Evolutionary conservation across 331 rosid genomes (phyloP), one percentile per base, ranked within the genome.

Genomic region (Acacia concinna): DNA sequence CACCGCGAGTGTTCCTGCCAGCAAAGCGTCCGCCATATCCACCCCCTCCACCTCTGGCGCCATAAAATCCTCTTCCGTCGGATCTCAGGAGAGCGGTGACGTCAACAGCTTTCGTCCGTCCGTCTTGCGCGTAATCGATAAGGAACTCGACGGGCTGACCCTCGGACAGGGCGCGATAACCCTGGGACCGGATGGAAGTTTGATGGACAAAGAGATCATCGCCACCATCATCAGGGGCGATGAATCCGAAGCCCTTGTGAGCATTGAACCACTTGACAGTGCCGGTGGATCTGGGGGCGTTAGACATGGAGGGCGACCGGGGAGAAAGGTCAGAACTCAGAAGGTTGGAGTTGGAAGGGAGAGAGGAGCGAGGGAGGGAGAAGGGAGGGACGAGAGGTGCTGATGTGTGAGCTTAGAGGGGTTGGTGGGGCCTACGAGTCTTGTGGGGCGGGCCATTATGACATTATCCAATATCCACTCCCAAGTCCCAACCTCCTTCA

Each of bases 171-270:
- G 92, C 87, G 3, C 97, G 90, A 76, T 81, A 91, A 2, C 97
- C 97, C 17, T 83, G 91, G 81, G 93, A 89, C 27, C 72, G 89
- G 84, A 93, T 93, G 28, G 97, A 86, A 30, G 94, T 91, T 81
- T 91, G 91, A 80, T 93, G 98, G 5, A 93, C 97, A 83, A 93
- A 93, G 82, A 93, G 94, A 65, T 93, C 98, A 0, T 87, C 92
- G 43, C 81, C 72, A 9, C 89, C 93, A 2, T 86, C 91, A 20
- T 88, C 84, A 0, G 94, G 91, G 31, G 91, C 85, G 18, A 93
- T 93, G 90, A 93, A 93, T 64, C 98, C 97, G 81, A 89, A 93
- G 10, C 98, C 98, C 64, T 88, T 91, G 68, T 91, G 88, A 0
- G 90, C 86, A 73, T 87, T 93, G 88, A 93, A 90, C 98, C 97